Evolutionary conservation across 257 asterid species (phyloP), one percentile per base, ranked within the genome.

Genomic region (Rubia yunnanensis): DNA sequence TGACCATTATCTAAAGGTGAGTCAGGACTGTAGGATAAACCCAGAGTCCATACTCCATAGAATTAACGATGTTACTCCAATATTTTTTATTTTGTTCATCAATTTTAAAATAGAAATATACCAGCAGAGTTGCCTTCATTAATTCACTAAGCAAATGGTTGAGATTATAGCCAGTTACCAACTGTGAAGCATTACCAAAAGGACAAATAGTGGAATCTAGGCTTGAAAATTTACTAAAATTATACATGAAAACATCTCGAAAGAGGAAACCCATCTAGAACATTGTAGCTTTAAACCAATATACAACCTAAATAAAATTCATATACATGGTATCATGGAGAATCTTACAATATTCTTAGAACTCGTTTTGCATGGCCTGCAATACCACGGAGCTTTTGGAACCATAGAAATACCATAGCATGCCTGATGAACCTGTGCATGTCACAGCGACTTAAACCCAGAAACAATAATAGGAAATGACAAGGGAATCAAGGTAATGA

Each of bases 341-440:
- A 36, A 41, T 44, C 76, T 74, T 60, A 71, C 78, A 46, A 46
- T 62, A 23, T 70, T 72, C 34, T 63, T 68, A 53, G 67, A 75
- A 69, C 49, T 70, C 65, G 72, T 68, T 56, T 63, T 71, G 71
- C 76, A 81, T 65, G 74, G 74, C 53, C 72, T 65, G 58, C 78
- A 76, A 34, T 69, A 61, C 75, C 72, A 73, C 58, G 61, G 77
- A 73, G 60, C 62, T 53, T 60, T 70, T 27, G 72, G 75, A 58
- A 72, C 72, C 26, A 61, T 63, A 32, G 65, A 73, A 52, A 77
- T 53, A 36, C 74, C 72, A 72, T 76, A 77, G 74, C 78, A 73
- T 49, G 74, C 76, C 67, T 69, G 76, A 59, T 67, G 64, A 62
- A 68, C 68, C 76, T 78, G 52, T 44, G 68, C 27, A 39, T 17